A percentile compares a stretch with the other conserved stretches of the same genome.
Evolutionary conservation across 345 rosid species (phyloP).

Genomic region (Eutrema japonicum): DNA sequence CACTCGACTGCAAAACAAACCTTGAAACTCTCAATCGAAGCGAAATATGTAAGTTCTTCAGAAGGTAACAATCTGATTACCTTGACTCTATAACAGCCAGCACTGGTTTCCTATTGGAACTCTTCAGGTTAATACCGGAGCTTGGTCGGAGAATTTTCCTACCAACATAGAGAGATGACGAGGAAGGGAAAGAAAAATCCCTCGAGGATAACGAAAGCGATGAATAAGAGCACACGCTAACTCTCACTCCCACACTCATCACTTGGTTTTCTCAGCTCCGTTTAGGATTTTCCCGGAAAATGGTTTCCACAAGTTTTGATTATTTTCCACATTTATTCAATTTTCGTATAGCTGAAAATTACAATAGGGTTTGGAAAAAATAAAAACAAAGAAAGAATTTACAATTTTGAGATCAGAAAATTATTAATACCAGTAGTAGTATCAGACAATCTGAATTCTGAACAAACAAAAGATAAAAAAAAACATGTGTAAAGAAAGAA

Average conservation of each 20-base stretch:
- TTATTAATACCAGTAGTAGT: conserved; percentile 10
- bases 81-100: conserved; percentile 16
- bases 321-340: neutral
- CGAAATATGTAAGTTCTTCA: neutral
- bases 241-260: conserved; percentile 26
- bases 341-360: neutral
- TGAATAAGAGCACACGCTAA: conserved; percentile 22
- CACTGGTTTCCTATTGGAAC: neutral
- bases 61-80: conserved; percentile 19
- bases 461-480: neutral
- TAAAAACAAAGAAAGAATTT: neutral
- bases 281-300: neutral
- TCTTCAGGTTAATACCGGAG: conserved; percentile 17
- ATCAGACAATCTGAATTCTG: conserved; percentile 18
- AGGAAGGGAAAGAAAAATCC: conserved; percentile 14
- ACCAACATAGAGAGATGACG: conserved; percentile 16
- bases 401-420: conserved; percentile 10
- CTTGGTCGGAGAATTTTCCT: conserved; percentile 17
- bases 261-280: conserved; percentile 4
- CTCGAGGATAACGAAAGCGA: conserved; percentile 23
- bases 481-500: conserved; percentile 21
- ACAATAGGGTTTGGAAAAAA: neutral
- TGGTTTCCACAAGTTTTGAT: neutral
- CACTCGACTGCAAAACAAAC: conserved; percentile 40
- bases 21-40: neutral